Evolutionary conservation across 1,284 basidiomycete genomes (phyloP), one percentile per base, ranked within the genome.

Genomic region (Retiboletus flavoniger): DNA sequence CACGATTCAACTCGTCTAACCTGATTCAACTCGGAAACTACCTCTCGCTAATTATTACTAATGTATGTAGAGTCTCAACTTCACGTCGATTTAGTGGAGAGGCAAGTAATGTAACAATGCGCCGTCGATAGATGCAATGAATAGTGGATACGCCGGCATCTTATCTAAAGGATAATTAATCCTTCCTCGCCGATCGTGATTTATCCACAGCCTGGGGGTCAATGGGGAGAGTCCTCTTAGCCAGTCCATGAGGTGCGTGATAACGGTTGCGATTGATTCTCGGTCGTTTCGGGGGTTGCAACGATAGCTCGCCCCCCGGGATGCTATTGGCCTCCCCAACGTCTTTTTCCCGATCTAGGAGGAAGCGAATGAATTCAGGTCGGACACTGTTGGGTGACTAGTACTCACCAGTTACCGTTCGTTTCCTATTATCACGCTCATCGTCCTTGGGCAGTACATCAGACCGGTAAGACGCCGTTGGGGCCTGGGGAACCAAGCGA

Each of bases 361-460:
- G 11, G 44, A 42, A 28, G 36, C 21, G 19, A 29, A 45, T 46
- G 21, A 52, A 29, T 38, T 43, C 36, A 24, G 17, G 47, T 29
- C 49, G 42, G 32, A 49, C 11, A 19, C 26, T 4, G 19, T 17
- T 8, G 4, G 17, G 13, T 17, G 28, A 41, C 45, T 17, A n/a
- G n/a, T n/a, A 71, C 80, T 60, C 72, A 89, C 87, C 88, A 66
- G 84, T 80, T 40, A 76, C 68, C 7, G 84, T 83, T 52, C 88
- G 79, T 71, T 91, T 91, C 63, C 85, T 77, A 54, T 71, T 78
- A 57, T 87, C 85, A 47, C 81, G 78, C 28, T 87, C 85, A 21
- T 88, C 84, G n/a, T 83, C 80, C 69, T 70, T 74, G 67, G 56
- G 63, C 21, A 55, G 64, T 43, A 64, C 26, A 17, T 82, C 79